Conservation (phyloP, 805 yeast genomes). For the Ogataea sp. region DNA sequence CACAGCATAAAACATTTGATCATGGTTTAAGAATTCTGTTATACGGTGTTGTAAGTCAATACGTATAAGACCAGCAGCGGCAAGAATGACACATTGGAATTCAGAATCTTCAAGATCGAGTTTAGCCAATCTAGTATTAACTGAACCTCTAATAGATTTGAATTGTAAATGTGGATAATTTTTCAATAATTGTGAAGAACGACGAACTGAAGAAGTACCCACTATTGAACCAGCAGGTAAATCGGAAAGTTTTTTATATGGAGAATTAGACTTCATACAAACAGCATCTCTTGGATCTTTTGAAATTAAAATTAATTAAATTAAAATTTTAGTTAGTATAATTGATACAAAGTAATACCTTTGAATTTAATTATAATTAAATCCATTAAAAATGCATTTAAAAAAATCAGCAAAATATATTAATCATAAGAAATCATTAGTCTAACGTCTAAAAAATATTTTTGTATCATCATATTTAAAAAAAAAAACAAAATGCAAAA, state of each 20-base stretch:
- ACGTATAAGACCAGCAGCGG: constrained; percentile 86
- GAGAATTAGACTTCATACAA: constrained; percentile 59
- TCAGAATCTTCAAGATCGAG: constrained; percentile 63
- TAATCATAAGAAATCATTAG: constrained; percentile 16
- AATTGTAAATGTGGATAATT: constrained; percentile 69
- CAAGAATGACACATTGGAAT: constrained; percentile 65
- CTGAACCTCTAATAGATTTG: constrained; percentile 80
- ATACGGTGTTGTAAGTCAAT: constrained; percentile 68
- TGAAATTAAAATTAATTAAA: constrained; percentile 3
- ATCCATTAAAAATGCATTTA: no score
- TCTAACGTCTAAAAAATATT: constrained; percentile 29
- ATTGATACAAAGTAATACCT: no score
- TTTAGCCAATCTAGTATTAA: constrained; percentile 73
- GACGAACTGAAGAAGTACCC: constrained; percentile 90
- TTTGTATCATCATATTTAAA: constrained; percentile 18
- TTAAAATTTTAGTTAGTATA: background rate
- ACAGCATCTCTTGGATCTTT: constrained; percentile 88
- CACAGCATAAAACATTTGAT: constrained; percentile 89
- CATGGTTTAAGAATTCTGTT: constrained; percentile 58
- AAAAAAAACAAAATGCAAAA: background rate
- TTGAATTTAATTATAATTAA: no score
- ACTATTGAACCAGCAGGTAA: constrained; percentile 81
- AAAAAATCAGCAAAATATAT: background rate
- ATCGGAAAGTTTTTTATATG: constrained; percentile 58
- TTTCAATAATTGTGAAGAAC: constrained; percentile 84